These are phyloP conservation scores for Brachypodium distachyon DNA, from an alignment of 202 grass and related monocot genomes.

Conservation along the genomic window DNA sequence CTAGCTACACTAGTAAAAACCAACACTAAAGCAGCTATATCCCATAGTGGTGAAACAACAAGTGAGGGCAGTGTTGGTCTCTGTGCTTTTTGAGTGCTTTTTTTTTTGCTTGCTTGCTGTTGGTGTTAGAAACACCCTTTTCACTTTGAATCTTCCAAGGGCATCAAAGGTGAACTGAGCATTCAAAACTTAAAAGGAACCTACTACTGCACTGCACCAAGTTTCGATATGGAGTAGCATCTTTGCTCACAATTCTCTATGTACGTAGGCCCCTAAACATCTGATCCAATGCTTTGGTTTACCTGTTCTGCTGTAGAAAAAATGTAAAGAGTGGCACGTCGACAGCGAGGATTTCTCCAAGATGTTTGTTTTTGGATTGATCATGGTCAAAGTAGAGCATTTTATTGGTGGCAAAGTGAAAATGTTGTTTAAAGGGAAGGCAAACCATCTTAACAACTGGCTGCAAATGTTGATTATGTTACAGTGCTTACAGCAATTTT, in stretches of 20 bases:
- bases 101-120: constrained; percentile 27
- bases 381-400: constrained; percentile 44
- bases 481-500: background rate
- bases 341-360: constrained; percentile 8
- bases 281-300: constrained; percentile 32
- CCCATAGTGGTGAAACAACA: constrained; percentile 5
- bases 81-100: constrained; percentile 29
- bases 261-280: background rate
- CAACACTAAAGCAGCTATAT: background rate
- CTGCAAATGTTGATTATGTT: constrained; percentile 6
- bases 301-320: constrained; percentile 20
- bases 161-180: constrained; percentile 17
- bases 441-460: constrained; percentile 16
- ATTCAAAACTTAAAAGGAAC: constrained; percentile 57
- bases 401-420: constrained; percentile 40
- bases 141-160: constrained; percentile 57
- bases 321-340: constrained; percentile 22
- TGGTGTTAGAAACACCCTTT: constrained; percentile 34
- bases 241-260: constrained; percentile 42
- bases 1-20: constrained; percentile 23
- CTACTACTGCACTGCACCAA: constrained; percentile 17
- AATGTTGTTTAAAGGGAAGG: constrained; percentile 35
- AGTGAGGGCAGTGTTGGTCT: background rate
- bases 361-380: constrained; percentile 15
- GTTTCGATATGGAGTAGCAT: constrained; percentile 23